phyloP scores from a whole-genome alignment of 2,329 filamentous ascomycete species.

The Colletotrichum sp. region DNA sequence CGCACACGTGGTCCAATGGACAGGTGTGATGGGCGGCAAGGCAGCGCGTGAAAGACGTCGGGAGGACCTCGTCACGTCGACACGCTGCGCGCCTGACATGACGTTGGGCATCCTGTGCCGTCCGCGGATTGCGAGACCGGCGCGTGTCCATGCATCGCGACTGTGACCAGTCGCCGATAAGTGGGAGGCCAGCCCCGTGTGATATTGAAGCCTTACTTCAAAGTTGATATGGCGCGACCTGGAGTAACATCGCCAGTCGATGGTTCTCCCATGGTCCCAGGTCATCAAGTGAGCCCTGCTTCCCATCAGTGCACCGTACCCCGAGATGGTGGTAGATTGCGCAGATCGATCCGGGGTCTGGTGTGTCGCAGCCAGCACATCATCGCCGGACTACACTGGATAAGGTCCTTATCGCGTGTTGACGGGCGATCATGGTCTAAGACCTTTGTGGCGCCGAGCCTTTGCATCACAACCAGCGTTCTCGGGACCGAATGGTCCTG shows the following conservation, averaged over 20 bases:
- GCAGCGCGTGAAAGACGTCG: not conserved
- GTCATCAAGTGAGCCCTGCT: not conserved
- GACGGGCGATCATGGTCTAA: slow-evolving; percentile 3
- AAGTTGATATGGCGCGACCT: not conserved
- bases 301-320: not conserved
- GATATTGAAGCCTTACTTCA: not conserved
- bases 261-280: not conserved
- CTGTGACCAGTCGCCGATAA: not conserved
- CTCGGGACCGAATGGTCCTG: not conserved
- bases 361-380: not conserved
- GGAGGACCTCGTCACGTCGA: not conserved
- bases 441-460: slow-evolving; percentile 11
- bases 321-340: not conserved
- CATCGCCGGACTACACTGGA: not conserved
- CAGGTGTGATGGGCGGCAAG: not conserved
- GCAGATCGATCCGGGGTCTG: slow-evolving; percentile 1
- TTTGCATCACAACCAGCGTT: not conserved
- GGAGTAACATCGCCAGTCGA: not conserved
- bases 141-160: not conserved
- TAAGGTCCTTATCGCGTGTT: not conserved
- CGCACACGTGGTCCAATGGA: slow-evolving; percentile 10
- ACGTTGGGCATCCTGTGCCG: not conserved
- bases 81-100: slow-evolving; percentile 5
- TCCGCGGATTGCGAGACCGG: not conserved
- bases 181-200: not conserved